These are phyloP conservation scores for Acorus gramineus DNA, from an alignment of 106 monocot species.

Conservation along the genomic window DNA sequence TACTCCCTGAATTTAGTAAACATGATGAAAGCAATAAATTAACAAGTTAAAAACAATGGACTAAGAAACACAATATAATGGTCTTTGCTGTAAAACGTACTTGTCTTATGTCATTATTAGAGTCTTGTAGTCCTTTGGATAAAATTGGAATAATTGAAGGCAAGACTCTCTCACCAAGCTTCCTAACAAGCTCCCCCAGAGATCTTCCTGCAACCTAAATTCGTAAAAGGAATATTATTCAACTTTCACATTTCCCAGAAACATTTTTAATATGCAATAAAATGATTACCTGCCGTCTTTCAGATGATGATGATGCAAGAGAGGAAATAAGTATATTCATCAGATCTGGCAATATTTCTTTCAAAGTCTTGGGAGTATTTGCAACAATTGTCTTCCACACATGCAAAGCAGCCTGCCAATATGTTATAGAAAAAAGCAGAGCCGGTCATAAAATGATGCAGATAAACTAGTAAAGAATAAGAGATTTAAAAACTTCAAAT, in stretches of 20 bases:
- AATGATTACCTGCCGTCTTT: constrained; percentile 74
- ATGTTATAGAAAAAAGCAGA: not conserved
- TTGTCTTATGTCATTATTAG: constrained; percentile 78
- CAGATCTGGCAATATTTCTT: constrained; percentile 96
- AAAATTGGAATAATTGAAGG: constrained; percentile 94
- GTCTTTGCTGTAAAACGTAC: constrained; percentile 19
- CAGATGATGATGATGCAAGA: constrained; percentile 78
- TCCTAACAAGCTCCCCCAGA: constrained; percentile 93
- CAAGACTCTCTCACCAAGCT: constrained; percentile 95
- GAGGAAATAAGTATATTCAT: constrained; percentile 93
- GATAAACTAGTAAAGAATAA: no score
- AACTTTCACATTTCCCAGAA: no score
- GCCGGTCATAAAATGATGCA: no score
- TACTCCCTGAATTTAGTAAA: constrained; percentile 49
- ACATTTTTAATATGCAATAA: not conserved
- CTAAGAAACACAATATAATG: not conserved
- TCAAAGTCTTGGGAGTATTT: constrained; percentile 95
- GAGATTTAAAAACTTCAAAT: not conserved
- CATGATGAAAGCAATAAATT: not conserved
- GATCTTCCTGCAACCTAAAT: constrained; percentile 88
- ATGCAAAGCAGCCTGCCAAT: constrained; percentile 77
- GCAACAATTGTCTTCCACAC: constrained; percentile 99
- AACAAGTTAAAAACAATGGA: not conserved
- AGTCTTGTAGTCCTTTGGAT: constrained; percentile 71
- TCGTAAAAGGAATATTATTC: no score